Evolutionary conservation across 805 yeast species (phyloP).

Genomic region (Cyberlindnera subsufficiens): DNA sequence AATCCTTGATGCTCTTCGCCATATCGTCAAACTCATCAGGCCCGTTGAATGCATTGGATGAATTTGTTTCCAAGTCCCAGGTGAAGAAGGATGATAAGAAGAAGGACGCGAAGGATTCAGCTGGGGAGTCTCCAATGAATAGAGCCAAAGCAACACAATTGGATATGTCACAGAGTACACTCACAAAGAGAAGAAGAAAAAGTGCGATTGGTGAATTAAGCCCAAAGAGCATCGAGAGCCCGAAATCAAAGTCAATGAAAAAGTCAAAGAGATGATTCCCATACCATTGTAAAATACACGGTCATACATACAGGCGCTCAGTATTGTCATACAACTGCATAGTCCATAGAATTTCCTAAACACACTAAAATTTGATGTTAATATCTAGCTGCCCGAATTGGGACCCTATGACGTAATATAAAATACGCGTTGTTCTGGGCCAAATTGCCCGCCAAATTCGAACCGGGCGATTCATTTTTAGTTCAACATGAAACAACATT

Average conservation of each 20-base stretch:
- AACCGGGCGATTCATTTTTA: too few relatives aligned
- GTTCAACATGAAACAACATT: background rate
- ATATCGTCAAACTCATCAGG: constrained; percentile 40
- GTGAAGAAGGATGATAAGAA: constrained; percentile 3
- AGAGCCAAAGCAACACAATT: constrained; percentile 5
- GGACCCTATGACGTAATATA: too few relatives aligned
- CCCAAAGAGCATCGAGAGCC: constrained; percentile 19
- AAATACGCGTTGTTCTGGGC: too few relatives aligned
- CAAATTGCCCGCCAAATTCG: too few relatives aligned
- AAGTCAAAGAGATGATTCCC: background rate
- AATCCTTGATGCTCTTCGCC: constrained; percentile 57
- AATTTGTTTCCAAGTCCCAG: constrained; percentile 23
- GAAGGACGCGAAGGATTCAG: background rate
- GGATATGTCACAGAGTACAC: constrained; percentile 29
- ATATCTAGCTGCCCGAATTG: too few relatives aligned
- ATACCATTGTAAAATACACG: background rate
- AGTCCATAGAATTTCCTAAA: background rate
- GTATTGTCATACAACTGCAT: background rate
- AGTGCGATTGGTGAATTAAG: constrained; percentile 19
- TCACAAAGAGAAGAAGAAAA: constrained; percentile 30
- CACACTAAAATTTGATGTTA: too few relatives aligned
- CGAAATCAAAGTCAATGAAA: constrained; percentile 6
- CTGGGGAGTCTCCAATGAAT: constrained; percentile 1
- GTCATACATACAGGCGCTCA: too few relatives aligned
- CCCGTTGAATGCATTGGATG: constrained; percentile 50